Base-by-base conservation (phyloP, 371 early-diverging fungal genomes). In the Actinomortierella ambigua region DNA sequence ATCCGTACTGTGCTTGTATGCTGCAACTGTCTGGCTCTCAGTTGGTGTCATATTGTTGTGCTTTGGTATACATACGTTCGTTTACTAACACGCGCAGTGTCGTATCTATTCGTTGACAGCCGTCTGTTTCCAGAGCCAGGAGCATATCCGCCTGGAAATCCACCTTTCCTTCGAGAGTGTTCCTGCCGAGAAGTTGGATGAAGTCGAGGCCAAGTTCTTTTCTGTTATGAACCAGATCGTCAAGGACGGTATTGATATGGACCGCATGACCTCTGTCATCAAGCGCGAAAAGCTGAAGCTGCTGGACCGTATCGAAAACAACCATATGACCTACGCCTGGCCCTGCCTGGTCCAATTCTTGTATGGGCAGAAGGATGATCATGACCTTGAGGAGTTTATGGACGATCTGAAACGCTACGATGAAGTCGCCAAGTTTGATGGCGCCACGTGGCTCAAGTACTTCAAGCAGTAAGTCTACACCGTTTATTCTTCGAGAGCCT, bases 1-100 rank as follows among this genome's bases (percentile, higher is more conserved):
- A 87, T 22, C 87, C 89, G 8, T 79, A 85, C 27, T 87, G 87
- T 64, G 88, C 89, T 63, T 79, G 82, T 80, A 69, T 50, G 66
- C n/a, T n/a, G n/a, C n/a, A n/a, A n/a, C n/a, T n/a, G n/a, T n/a
- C n/a, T n/a, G n/a, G n/a, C n/a, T n/a, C n/a, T n/a, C n/a, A n/a
- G n/a, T n/a, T 23, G 34, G 34, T 34, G 34, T 11, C 34, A 23
- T 41, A 18, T 6, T 20, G 15, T 8, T 17, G 18, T 24, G 26
- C 2, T 18, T 28, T n/a, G 15, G 15, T 1, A 1, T 55, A 15
- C 26, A 54, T 49, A 3, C 40, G 14, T 20, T 29, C 9, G 13
- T 51, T 1, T 40, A n/a, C n/a, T n/a, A n/a, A n/a, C n/a, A n/a
- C n/a, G n/a, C n/a, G n/a, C n/a, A n/a, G n/a, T n/a, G 52, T 26